Evolutionary conservation across 371 early-diverging fungal species (phyloP), one percentile per base, ranked within the genome.

Genomic region (Mucor saturninus): DNA sequence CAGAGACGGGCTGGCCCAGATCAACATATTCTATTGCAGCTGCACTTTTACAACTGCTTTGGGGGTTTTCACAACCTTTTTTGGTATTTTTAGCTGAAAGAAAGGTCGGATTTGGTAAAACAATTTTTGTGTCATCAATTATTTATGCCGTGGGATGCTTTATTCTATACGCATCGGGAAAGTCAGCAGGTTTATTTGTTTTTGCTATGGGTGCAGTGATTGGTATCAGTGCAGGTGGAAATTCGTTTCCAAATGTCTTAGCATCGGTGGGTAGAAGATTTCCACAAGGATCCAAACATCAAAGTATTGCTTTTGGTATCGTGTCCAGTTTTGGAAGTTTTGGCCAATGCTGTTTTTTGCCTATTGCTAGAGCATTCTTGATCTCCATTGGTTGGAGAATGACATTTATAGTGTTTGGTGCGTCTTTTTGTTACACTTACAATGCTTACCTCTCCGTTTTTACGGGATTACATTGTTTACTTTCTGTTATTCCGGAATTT

Each of bases 261-360:
- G 71, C 74, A 15, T 49, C 69, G 0, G 40, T 73, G 8, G 77
- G 77, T 1, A 64, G 74, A 52, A 66, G 69, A 15, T 71, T 65
- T 54, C 67, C 69, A 13, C 71, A 62, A 46, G 54, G 64, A 0
- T 69, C 69, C 15, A 64, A 67, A 37, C 45, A 61, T n/a, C 77
- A 73, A 51, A 65, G 60, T 4, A 57, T 73, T 29, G 71, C 73
- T 0, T 76, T 76, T 54, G 77, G 77, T n/a, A 61, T 76, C 8
- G 74, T 76, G 0, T 71, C 71, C 6, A 60, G 64, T 29, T 71
- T 73, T 53, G 77, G 74, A 6, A 76, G 77, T 58, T 58, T 76
- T 37, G 77, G 77, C 4, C 77, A 76, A 54, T 66, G 66, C 26
- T 61, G 64, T 29, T 76, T 71, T 29, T 67, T 76, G 13, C 77